Conservation (phyloP, 2,329 filamentous ascomycete genomes). For the Mycosphaerella arachidis region DNA sequence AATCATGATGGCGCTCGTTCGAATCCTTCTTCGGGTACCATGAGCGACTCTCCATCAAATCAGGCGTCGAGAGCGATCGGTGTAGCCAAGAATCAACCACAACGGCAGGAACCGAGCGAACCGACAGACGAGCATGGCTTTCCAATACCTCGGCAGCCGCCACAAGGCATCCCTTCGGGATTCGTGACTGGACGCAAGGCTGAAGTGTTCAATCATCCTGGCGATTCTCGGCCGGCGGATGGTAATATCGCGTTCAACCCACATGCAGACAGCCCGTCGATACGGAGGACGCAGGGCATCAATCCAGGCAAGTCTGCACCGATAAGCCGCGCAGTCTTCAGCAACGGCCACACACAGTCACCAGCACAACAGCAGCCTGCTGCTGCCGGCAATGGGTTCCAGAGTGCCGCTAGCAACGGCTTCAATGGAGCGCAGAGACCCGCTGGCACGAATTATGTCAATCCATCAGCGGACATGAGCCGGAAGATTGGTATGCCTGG, state of each 20-base stretch:
- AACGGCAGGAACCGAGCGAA: neutral
- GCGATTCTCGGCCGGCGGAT: conserved; percentile 31
- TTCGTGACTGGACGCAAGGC: conserved; percentile 46
- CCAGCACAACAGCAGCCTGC: conserved; percentile 9
- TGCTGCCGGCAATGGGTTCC: conserved; percentile 6
- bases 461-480: conserved; percentile 45
- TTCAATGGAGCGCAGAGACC: conserved; percentile 19
- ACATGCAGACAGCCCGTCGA: conserved; percentile 61
- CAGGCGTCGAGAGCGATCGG: conserved; percentile 23
- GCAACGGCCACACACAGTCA: conserved; percentile 2
- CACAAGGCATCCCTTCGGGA: conserved; percentile 36
- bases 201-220: conserved; percentile 36
- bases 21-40: conserved; percentile 29
- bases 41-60: conserved; percentile 25
- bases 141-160: conserved; percentile 22
- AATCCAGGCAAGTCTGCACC: conserved; percentile 76
- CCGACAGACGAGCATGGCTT: neutral
- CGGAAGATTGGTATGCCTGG: conserved; percentile 48
- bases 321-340: conserved; percentile 44
- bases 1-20: conserved; percentile 25
- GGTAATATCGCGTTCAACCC: conserved; percentile 43
- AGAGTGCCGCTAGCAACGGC: conserved; percentile 11
- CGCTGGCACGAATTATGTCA: conserved; percentile 42
- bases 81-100: conserved; percentile 5
- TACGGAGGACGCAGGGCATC: conserved; percentile 81